Evolutionary conservation across 108 stramenopile species (phyloP), one percentile per base, ranked within the genome.

Genomic region (Pseudonitzschia pungens): DNA sequence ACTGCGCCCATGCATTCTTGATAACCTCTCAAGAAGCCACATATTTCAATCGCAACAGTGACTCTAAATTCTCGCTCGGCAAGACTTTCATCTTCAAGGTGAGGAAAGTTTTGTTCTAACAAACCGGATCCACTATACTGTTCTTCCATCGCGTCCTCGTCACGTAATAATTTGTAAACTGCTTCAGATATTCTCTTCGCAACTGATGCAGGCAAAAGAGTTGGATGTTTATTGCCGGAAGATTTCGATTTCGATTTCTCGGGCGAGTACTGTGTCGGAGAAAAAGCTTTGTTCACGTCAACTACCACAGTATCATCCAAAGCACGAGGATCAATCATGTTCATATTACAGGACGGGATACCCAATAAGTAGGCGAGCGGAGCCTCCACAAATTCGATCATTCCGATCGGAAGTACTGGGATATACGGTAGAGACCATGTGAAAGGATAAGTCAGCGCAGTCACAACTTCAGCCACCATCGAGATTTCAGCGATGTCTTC

Each of bases 341-440:
- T 56, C 68, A 95, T 68, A 45, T 77, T 89, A 28, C 76, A 82
- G 7, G 89, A 73, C 27, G 93, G 89, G 59, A 89, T 69, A 16
- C 93, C 93, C 54, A 95, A 69, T 48, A 95, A 81, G 69, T 89
- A 95, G 21, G 89, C 86, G 8, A 95, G 66, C 22, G 93, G 93
- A 1, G 93, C 93, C 52, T 95, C 93, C 44, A 92, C 81, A 69
- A 95, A 85, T 62, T 92, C 91, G 26, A 92, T 69, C 93, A 95
- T 95, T 27, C 74, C 86, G 57, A 82, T 60, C 0, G 93, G 93
- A 14, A 95, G 81, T 21, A 95, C 86, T 14, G 91, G 91, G 77
- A 95, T 87, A 65, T 88, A 95, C 5, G 93, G 93, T n/a, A 92
- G 65, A 42, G 88, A 82, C 93, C 93, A 95, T 10, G 58, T 69